A percentile compares a stretch with the other conserved stretches of the same genome.
These are phyloP conservation scores for Magnusiomyces clavatus DNA, from an alignment of 1,139 yeast species.

Conservation along the genomic window DNA sequence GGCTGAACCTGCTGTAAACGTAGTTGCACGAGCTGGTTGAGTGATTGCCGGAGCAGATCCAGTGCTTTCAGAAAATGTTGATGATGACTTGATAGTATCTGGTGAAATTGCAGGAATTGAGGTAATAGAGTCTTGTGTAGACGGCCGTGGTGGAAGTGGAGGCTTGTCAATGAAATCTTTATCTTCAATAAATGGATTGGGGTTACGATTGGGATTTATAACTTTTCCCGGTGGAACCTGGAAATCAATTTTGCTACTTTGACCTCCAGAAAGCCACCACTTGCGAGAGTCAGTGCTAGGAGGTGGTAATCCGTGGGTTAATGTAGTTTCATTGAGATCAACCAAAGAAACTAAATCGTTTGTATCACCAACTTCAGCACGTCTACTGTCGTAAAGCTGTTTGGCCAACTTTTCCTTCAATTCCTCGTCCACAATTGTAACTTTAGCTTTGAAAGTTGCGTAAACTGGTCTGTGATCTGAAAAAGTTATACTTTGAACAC, in stretches of 20 bases:
- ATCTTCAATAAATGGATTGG: constrained; percentile 57
- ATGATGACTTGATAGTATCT: too few species aligned
- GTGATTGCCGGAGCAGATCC: neutral
- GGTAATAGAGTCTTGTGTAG: constrained; percentile 4
- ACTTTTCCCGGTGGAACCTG: constrained; percentile 35
- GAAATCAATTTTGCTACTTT: constrained; percentile 56
- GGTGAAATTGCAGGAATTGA: neutral
- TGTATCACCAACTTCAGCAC: constrained; percentile 35
- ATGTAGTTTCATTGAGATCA: constrained; percentile 30
- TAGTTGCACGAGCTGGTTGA: neutral
- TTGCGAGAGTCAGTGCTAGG: constrained; percentile 76
- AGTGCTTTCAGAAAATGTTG: neutral
- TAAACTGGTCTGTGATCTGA: constrained; percentile 94
- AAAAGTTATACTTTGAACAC: constrained; percentile 54
- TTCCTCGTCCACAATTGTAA: constrained; percentile 61
- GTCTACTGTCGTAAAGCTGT: constrained; percentile 45
- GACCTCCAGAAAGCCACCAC: constrained; percentile 90
- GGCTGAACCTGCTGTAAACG: constrained; percentile 1
- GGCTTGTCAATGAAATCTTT: constrained; percentile 24
- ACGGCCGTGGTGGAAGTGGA: constrained; percentile 14
- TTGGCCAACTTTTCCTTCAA: constrained; percentile 49
- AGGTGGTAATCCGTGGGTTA: constrained; percentile 55
- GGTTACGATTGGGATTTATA: constrained; percentile 55
- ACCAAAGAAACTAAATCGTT: constrained; percentile 27
- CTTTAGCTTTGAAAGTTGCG: constrained; percentile 62